Conservation (phyloP, 257 asterid genomes). For the Salvia miltiorrhiza region DNA sequence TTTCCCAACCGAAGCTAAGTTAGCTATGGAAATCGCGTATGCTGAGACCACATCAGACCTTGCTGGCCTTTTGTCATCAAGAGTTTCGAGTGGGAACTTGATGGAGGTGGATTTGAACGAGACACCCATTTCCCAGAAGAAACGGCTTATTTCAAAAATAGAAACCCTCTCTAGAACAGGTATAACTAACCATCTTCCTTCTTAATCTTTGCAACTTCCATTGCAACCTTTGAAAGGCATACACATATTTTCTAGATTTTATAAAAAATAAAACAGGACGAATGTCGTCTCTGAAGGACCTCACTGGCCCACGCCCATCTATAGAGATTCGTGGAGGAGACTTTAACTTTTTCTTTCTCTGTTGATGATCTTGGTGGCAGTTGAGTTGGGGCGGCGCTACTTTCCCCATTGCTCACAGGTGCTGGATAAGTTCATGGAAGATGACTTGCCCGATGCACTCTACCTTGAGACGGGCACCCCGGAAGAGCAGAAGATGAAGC, state of each 20-base stretch:
- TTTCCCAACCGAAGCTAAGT: constrained; percentile 77
- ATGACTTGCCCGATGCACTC: constrained; percentile 46
- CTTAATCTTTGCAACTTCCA: neutral
- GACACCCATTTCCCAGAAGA: constrained; percentile 51
- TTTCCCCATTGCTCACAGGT: constrained; percentile 75
- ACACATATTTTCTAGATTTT: neutral
- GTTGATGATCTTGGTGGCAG: constrained; percentile 52
- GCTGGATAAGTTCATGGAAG: constrained; percentile 68
- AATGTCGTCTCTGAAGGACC: neutral
- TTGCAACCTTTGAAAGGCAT: neutral
- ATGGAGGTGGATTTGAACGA: constrained; percentile 78
- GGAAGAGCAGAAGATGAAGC: constrained; percentile 57
- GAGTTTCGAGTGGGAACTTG: constrained; percentile 56
- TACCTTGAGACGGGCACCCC: constrained; percentile 63
- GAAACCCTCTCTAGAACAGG: constrained; percentile 72
- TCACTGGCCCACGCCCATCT: neutral
- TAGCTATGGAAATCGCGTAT: constrained; percentile 74
- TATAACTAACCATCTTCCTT: constrained; percentile 11
- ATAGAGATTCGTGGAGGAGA: neutral
- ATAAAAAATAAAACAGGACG: too few species aligned
- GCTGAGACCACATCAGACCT: constrained; percentile 61
- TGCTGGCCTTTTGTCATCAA: constrained; percentile 44
- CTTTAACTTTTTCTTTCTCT: neutral
- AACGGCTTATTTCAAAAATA: constrained; percentile 45
- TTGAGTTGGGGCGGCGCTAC: constrained; percentile 64